phyloP scores from a whole-genome alignment of 306 rosid species.

The Quercus berberidifolia region DNA sequence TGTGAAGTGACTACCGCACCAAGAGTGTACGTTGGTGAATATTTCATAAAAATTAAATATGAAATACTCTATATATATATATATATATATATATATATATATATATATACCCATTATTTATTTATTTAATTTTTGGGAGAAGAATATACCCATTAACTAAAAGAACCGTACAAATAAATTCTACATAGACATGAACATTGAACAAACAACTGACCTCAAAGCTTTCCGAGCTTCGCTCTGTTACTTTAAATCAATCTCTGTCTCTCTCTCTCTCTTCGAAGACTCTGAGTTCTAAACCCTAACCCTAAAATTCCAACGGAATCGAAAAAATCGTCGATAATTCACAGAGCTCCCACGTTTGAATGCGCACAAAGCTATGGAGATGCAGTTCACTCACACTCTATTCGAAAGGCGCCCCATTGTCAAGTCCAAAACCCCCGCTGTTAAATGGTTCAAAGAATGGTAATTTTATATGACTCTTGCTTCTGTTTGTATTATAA shows the following conservation, averaged over 20 bases:
- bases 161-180: too few relatives aligned
- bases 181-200: too few relatives aligned
- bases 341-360: background rate
- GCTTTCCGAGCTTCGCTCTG: too few relatives aligned
- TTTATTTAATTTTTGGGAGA: too few relatives aligned
- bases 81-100: too few relatives aligned
- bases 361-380: slow-evolving; percentile 43
- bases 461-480: slow-evolving; percentile 34
- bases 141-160: too few relatives aligned
- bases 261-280: background rate
- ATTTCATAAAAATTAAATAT: too few relatives aligned
- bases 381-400: slow-evolving; percentile 61
- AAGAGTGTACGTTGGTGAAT: too few relatives aligned
- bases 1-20: too few relatives aligned
- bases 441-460: slow-evolving; percentile 77
- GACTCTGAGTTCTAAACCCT: slow-evolving; percentile 8
- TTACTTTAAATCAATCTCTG: background rate
- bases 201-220: too few relatives aligned
- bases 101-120: too few relatives aligned
- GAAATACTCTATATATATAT: too few relatives aligned
- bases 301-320: background rate
- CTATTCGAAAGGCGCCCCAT: slow-evolving; percentile 67
- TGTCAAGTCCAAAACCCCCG: slow-evolving; percentile 64
- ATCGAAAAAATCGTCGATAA: background rate
- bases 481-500: background rate